phyloP scores from a whole-genome alignment of 306 rosid genomes.

The Dicorynia guianensis region DNA sequence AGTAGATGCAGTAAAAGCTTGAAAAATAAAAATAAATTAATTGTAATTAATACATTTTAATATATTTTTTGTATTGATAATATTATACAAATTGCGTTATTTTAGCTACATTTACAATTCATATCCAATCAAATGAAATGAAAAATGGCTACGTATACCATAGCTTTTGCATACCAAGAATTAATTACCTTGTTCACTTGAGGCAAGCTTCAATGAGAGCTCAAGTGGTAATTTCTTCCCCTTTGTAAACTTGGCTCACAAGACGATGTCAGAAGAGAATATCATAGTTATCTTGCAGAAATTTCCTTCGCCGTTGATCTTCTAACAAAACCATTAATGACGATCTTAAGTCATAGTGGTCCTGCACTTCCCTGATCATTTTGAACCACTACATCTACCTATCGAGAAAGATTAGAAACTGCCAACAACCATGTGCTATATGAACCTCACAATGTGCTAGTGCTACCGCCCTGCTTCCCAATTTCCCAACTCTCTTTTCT shows the following conservation, averaged over 20 bases:
- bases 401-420: background rate
- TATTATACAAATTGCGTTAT: too few species aligned
- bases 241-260: background rate
- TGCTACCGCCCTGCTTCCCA: background rate
- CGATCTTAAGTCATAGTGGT: background rate
- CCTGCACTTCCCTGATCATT: background rate
- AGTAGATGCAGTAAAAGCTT: too few species aligned
- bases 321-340: background rate
- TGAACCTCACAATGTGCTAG: conserved; percentile 5
- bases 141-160: too few species aligned
- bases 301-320: background rate
- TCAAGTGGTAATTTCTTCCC: background rate
- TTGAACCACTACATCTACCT: background rate
- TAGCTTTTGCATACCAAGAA: too few species aligned
- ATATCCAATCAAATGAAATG: too few species aligned
- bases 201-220: too few species aligned
- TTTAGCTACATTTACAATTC: too few species aligned
- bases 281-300: background rate
- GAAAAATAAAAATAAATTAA: too few species aligned
- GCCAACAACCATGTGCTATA: conserved; percentile 35
- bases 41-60: background rate
- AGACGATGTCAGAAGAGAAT: background rate
- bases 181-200: too few species aligned
- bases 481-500: background rate
- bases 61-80: background rate